Percentiles rank a stretch among this genome's conserved stretches.
phyloP scores from a whole-genome alignment of 768 basidiomycete genomes.

The Boletus sp. region DNA sequence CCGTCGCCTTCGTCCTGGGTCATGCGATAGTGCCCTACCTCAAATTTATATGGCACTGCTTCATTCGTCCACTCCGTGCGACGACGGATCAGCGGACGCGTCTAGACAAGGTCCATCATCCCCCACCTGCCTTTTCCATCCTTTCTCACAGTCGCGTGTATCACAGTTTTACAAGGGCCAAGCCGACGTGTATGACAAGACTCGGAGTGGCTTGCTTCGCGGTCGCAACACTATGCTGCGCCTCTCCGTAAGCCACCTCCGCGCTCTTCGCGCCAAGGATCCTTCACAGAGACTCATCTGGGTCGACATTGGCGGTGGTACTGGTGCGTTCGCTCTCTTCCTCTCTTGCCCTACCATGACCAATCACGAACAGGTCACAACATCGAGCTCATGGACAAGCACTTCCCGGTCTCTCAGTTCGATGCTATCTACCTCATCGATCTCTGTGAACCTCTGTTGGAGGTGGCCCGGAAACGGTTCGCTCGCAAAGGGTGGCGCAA shows the following conservation, averaged over 20 bases:
- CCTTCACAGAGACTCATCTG: conserved; percentile 57
- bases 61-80: conserved; percentile 41
- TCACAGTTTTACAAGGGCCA: conserved; percentile 63
- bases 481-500: conserved; percentile 69
- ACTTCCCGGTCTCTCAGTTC: conserved; percentile 55
- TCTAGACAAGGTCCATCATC: conserved; percentile 40
- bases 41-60: conserved; percentile 52
- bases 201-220: conserved; percentile 57
- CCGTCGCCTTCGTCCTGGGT: conserved; percentile 21
- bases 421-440: conserved; percentile 73
- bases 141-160: background rate
- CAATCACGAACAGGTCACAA: conserved; percentile 42
- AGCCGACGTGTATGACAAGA: conserved; percentile 71
- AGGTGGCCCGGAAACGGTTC: conserved; percentile 69
- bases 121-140: background rate
- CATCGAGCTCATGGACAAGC: conserved; percentile 69
- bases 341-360: background rate
- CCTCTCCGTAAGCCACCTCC: conserved; percentile 63
- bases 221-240: conserved; percentile 73
- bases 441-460: conserved; percentile 67
- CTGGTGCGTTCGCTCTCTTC: conserved; percentile 36
- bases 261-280: conserved; percentile 40
- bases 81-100: conserved; percentile 41
- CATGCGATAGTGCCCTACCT: conserved; percentile 38
- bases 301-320: conserved; percentile 80